phyloP scores from a whole-genome alignment of 768 basidiomycete genomes.

The Pisolithus marmoratus region DNA sequence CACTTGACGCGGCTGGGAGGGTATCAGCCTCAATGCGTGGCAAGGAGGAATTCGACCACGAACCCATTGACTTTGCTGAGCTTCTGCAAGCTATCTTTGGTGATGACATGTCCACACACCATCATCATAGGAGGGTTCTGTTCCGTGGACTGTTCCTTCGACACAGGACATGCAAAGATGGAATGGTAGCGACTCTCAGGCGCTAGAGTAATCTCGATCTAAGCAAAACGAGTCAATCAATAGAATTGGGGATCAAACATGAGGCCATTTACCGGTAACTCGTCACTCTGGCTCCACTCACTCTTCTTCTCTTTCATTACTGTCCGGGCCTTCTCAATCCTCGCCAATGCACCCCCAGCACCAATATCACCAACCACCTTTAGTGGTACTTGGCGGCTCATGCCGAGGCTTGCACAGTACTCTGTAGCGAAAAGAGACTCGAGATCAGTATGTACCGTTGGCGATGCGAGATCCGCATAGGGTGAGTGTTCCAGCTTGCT shows the following conservation, averaged over 20 bases:
- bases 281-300: slow-evolving; percentile 86
- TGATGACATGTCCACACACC: slow-evolving; percentile 91
- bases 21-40: background rate
- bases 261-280: slow-evolving; percentile 63
- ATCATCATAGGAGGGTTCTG: slow-evolving; percentile 98
- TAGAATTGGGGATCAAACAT: background rate
- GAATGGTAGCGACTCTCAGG: slow-evolving; percentile 91
- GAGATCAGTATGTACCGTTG: slow-evolving; percentile 69
- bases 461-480: slow-evolving; percentile 69
- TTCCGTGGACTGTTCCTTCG: slow-evolving; percentile 93
- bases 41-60: slow-evolving; percentile 34
- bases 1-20: slow-evolving; percentile 81
- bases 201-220: slow-evolving; percentile 93
- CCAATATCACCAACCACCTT: slow-evolving; percentile 91
- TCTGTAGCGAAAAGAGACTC: slow-evolving; percentile 83
- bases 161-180: slow-evolving; percentile 95
- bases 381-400: slow-evolving; percentile 86
- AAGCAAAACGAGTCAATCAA: slow-evolving; percentile 4
- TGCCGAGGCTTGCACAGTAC: slow-evolving; percentile 80
- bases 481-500: slow-evolving; percentile 61
- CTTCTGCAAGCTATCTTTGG: slow-evolving; percentile 86
- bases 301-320: slow-evolving; percentile 92
- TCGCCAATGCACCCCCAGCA: slow-evolving; percentile 82
- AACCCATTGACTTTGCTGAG: slow-evolving; percentile 80
- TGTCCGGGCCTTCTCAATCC: slow-evolving; percentile 90